Evolutionary conservation across 805 yeast species (phyloP).

Genomic region (Wickerhamomyces queroliae): DNA sequence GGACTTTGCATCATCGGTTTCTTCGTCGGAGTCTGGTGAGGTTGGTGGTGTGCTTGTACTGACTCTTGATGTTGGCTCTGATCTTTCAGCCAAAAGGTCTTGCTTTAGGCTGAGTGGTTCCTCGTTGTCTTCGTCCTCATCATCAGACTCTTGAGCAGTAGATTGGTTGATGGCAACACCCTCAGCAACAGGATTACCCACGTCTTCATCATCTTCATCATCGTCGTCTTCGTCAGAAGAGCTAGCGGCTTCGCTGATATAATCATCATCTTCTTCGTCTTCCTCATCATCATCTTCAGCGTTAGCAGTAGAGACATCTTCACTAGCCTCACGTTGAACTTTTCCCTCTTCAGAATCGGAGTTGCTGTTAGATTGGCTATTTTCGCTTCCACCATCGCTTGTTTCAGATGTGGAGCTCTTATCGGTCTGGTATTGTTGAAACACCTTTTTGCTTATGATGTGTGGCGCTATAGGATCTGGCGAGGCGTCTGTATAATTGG

Average conservation of each 20-base stretch:
- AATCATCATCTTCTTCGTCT: slow-evolving; percentile 7
- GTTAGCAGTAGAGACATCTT: slow-evolving; percentile 15
- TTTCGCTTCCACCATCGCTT: slow-evolving; percentile 35
- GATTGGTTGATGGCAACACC: slow-evolving; percentile 14
- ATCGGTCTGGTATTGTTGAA: slow-evolving; percentile 11
- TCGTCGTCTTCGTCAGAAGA: slow-evolving; percentile 15
- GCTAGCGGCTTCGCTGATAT: too few relatives aligned
- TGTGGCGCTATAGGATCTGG: slow-evolving; percentile 11
- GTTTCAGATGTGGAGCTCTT: slow-evolving; percentile 10
- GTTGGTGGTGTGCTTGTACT: slow-evolving; percentile 23
- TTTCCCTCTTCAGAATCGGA: slow-evolving; percentile 20
- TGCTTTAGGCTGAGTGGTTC: slow-evolving; percentile 12
- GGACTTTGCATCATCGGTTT: slow-evolving; percentile 25
- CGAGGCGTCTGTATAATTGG: slow-evolving; percentile 15
- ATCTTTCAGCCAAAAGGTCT: slow-evolving; percentile 20
- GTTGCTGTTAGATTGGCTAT: slow-evolving; percentile 13
- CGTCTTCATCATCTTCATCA: slow-evolving; percentile 10
- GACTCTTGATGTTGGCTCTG: background rate
- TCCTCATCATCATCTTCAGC: slow-evolving; percentile 5
- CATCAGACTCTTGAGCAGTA: slow-evolving; percentile 10
- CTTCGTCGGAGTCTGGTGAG: slow-evolving; percentile 28
- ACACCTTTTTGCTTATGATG: slow-evolving; percentile 17
- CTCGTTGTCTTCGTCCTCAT: slow-evolving; percentile 6
- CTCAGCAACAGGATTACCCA: slow-evolving; percentile 6
- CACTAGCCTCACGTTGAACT: slow-evolving; percentile 21